Percentiles rank a stretch among this genome's conserved stretches.
Conservation (phyloP, 495 filamentous ascomycete species). For the Penicillium parvum region DNA sequence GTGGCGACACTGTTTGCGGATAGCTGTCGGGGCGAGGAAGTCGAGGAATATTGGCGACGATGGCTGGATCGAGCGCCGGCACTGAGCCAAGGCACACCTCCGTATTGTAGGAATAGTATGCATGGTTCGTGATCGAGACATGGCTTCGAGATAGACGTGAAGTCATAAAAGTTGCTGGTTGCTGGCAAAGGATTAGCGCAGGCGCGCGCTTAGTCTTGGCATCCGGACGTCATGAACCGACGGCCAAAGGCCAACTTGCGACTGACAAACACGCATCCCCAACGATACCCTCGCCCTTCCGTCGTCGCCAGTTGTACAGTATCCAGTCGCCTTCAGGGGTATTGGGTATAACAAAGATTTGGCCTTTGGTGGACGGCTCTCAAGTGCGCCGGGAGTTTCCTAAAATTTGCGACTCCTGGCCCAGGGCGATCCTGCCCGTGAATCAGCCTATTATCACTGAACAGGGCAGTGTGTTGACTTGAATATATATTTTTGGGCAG, state of each 20-base stretch:
- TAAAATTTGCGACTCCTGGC: conserved; percentile 16
- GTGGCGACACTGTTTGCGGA: conserved; percentile 24
- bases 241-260: conserved; percentile 25
- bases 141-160: not conserved
- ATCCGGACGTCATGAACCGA: conserved; percentile 24
- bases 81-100: conserved; percentile 15
- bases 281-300: not conserved
- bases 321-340: not conserved
- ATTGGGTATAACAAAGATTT: not conserved
- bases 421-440: conserved; percentile 2
- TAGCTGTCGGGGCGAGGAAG: conserved; percentile 38
- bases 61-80: conserved; percentile 8
- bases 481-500: not conserved
- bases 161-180: not conserved
- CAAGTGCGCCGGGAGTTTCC: not conserved
- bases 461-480: not conserved
- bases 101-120: conserved; percentile 17
- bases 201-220: conserved; percentile 27
- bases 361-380: conserved; percentile 1
- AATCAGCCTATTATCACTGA: not conserved
- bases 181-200: conserved; percentile 11
- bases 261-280: conserved; percentile 6
- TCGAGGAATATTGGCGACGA: conserved; percentile 32
- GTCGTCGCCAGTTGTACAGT: conserved; percentile 10
- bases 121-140: conserved; percentile 10